Base-by-base conservation (phyloP, 306 rosid species). In the barrel medic (Medicago truncatula) region DNA sequence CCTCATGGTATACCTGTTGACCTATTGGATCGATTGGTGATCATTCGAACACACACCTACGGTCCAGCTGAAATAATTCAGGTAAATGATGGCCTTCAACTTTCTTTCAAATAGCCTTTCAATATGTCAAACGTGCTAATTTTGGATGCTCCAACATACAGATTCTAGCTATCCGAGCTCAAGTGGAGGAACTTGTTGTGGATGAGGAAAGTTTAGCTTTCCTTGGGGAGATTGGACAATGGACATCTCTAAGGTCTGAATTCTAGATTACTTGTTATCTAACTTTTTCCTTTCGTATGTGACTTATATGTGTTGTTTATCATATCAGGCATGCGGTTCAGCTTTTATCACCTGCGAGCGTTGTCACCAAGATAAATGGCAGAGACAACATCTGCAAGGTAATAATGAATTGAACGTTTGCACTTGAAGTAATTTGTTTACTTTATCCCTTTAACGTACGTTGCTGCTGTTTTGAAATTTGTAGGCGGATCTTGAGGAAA, bases 1-100 rank as follows among this genome's bases (percentile, higher is more conserved):
- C 97, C 99, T 75, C 99, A 95, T 78, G 99, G 99, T 78, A 90
- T 95, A 84, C 99, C 99, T 16, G 93, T 92, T 7, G 96, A 92
- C 87, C 90, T 95, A 73, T 78, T 95, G 85, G 99, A 95, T 83
- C 89, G 97, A 57, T 78, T 95, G 82, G 96, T 85, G 76, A 95
- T 95, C 78, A 88, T 95, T 77, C 87, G 93, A 73, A 95, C 97
- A 17, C 92, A 88, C 62, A 87, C 84, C 18, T 95, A 89, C 52
- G 96, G 88, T 81, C 97, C 93, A 71, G 97, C 96, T 59, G 97
- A 92, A 85, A 95, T 86, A 96, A 95, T 95, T 79, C 95, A 90
- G 97, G 99, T 90, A 78, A 17, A 9, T 28, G 16, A 18, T 34
- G 6, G 4, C 38, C 76, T 49, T 49, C 71, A 49, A 67, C 65